phyloP scores from a whole-genome alignment of 495 filamentous ascomycete species.

The Neurospora sp. region DNA sequence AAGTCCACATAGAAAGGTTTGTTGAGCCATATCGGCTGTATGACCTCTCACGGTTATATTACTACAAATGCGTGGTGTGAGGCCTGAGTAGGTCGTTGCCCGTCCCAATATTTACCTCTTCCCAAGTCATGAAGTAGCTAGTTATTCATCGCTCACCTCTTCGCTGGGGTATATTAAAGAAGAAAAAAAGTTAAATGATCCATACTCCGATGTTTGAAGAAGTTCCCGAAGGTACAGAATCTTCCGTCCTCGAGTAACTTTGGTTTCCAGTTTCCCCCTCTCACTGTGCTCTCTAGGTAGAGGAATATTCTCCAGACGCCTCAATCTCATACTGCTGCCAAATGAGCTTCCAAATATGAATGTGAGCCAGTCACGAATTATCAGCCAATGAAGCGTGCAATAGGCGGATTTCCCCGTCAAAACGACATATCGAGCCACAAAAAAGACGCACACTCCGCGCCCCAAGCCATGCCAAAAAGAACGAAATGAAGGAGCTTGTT shows the following conservation, averaged over 20 bases:
- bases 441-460: neutral
- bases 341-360: neutral
- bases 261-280: neutral
- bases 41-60: neutral
- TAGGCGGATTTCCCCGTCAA: neutral
- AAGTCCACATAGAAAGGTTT: neutral
- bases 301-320: neutral
- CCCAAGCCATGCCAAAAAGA: neutral
- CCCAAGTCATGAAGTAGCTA: conserved; percentile 1
- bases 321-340: neutral
- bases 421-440: neutral
- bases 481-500: neutral
- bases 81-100: neutral
- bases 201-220: neutral
- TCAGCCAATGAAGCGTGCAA: neutral
- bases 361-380: neutral
- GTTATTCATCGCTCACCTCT: neutral
- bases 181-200: conserved; percentile 6
- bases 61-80: neutral
- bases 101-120: neutral
- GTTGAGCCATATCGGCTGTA: neutral
- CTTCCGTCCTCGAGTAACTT: neutral
- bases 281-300: neutral
- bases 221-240: neutral
- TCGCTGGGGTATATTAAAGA: neutral